Evolutionary conservation across 192 early-diverging fungal genomes (phyloP), one percentile per base, ranked within the genome.

Genomic region (Dissophora ornata): DNA sequence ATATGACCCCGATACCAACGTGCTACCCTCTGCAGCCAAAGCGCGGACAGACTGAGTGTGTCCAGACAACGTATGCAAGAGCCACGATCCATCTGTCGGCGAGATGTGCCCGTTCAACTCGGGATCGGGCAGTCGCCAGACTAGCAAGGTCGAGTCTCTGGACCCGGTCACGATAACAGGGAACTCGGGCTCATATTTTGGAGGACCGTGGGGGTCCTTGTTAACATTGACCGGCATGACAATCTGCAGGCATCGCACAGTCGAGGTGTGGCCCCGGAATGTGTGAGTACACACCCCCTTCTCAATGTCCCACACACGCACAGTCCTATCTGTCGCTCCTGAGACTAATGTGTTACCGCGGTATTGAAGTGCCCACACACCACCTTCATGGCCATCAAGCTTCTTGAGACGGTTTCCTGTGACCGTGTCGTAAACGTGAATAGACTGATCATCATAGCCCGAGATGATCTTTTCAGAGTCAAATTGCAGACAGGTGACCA

Each of bases 301-400:
- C 26, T 93, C 91, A 81, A 98, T 91, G 67, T 99, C 95, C 98
- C 98, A 99, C 1, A 98, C 93, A 5, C 97, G 84, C 25, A 99
- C 95, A 6, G 94, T 94, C 26, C 97, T 83, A 79, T 99, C 98
- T 2, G 96, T 98, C 15, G 94, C 95, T 21, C 98, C 96, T 53
- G 92, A 93, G 8, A 99, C 95, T 5, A 99, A 85, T 0, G 94
- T 93, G 54, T 91, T 86, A 26, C 93, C 91, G 36, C 91, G 89
- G 57, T 97, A 96, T 61, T 97, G 92, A 34, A 99, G 81, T 11
- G 96, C 96, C 98, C 98, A 99, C 8, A 99, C 96, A 53, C 98
- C 98, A 41, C 97, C 97, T 34, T 94, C 93, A 60, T 95, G 93
- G 19, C 97, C 97, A 26, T 83, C 83, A 24, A 99, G 84, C 44